Conservation (phyloP, 495 filamentous ascomycete species). For the Talaromyces stipitatus region DNA sequence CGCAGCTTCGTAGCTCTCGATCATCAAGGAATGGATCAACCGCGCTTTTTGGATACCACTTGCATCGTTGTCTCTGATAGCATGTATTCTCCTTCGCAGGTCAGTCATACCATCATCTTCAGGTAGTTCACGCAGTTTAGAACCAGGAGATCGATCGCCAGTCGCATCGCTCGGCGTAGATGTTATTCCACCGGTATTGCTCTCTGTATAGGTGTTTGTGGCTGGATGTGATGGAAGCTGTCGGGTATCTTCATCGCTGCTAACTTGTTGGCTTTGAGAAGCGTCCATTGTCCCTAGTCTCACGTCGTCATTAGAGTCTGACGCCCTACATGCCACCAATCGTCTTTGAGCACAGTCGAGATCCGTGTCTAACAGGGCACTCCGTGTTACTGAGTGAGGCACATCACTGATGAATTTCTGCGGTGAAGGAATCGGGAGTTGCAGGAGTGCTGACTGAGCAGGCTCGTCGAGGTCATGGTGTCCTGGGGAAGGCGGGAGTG, state of each 20-base stretch:
- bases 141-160: background rate
- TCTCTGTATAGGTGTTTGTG: background rate
- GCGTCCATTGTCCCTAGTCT: background rate
- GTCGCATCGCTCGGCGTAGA: background rate
- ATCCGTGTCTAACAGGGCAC: background rate
- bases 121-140: slow-evolving; percentile 30
- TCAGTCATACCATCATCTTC: slow-evolving; percentile 88
- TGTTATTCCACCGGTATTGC: background rate
- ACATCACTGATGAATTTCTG: background rate
- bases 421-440: background rate
- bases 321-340: background rate
- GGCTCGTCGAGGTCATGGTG: background rate
- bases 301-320: background rate
- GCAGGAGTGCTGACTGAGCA: background rate
- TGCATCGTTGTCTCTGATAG: slow-evolving; percentile 59
- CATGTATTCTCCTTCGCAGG: slow-evolving; percentile 67
- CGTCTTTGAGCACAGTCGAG: background rate
- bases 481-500: background rate
- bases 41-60: slow-evolving; percentile 70
- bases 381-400: background rate
- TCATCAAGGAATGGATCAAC: slow-evolving; percentile 77
- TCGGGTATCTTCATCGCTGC: background rate
- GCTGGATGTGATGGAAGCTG: background rate
- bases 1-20: slow-evolving; percentile 60
- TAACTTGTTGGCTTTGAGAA: background rate